Evolutionary conservation across 2,329 filamentous ascomycete genomes (phyloP).

Genomic region (Venturia oleaginea): DNA sequence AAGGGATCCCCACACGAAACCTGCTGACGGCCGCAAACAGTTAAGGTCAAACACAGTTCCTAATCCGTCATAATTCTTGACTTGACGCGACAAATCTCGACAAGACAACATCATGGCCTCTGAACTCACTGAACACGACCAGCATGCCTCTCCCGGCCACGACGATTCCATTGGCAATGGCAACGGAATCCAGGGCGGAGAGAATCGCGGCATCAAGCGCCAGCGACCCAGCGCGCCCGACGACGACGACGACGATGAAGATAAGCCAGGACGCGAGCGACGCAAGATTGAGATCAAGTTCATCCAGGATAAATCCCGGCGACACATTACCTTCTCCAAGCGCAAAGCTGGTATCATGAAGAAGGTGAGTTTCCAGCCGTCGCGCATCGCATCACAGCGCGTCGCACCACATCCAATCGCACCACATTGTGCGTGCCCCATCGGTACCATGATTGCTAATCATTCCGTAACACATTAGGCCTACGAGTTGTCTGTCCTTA

Average conservation of each 20-base stretch:
- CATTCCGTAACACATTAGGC: constrained; percentile 48
- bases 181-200: constrained; percentile 57
- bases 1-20: constrained; percentile 27
- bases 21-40: constrained; percentile 28
- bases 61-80: constrained; percentile 27
- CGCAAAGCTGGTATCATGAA: constrained; percentile 99
- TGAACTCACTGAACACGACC: constrained; percentile 43
- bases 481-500: constrained; percentile 94
- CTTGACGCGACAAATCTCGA: constrained; percentile 12
- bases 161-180: constrained; percentile 47
- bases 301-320: constrained; percentile 98
- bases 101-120: constrained; percentile 30
- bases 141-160: constrained; percentile 40
- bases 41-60: constrained; percentile 28
- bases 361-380: constrained; percentile 60
- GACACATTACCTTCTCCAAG: constrained; percentile 99
- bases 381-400: constrained; percentile 12
- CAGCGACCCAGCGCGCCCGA: constrained; percentile 69
- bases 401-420: constrained; percentile 16
- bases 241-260: constrained; percentile 94
- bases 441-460: constrained; percentile 16
- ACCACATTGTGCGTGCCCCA: constrained; percentile 15
- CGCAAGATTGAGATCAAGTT: constrained; percentile 99
- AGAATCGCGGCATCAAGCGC: constrained; percentile 82
- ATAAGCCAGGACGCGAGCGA: constrained; percentile 94